Evolutionary conservation across 176 grass and related monocot species (phyloP).

Genomic region (Tuctoria greenei): DNA sequence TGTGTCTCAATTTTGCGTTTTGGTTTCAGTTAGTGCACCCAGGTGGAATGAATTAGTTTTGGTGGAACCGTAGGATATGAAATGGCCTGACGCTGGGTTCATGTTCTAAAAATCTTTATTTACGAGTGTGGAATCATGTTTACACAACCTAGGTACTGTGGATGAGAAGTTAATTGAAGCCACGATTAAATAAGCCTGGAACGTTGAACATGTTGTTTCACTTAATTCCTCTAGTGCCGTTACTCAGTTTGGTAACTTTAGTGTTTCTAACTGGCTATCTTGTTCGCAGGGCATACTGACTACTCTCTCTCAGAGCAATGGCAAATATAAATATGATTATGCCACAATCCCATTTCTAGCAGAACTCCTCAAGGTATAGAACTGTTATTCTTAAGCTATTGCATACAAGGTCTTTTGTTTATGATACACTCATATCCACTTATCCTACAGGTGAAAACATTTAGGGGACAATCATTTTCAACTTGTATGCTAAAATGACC

Average conservation of each 20-base stretch:
- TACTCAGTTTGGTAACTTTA: background rate
- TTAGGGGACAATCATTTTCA: background rate
- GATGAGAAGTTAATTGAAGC: background rate
- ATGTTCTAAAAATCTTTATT: background rate
- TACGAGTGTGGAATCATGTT: background rate
- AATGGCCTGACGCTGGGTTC: background rate
- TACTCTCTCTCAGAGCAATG: constrained; percentile 84
- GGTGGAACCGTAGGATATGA: background rate
- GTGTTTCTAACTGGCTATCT: constrained; percentile 24
- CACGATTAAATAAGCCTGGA: constrained; percentile 2
- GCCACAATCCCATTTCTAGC: constrained; percentile 91
- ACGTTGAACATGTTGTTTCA: constrained; percentile 31
- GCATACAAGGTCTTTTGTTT: background rate
- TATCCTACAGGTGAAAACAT: background rate
- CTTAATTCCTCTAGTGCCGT: background rate
- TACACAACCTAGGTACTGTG: background rate
- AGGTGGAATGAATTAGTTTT: background rate
- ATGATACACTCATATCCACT: background rate
- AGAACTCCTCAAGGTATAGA: constrained; percentile 80
- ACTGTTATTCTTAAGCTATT: constrained; percentile 14
- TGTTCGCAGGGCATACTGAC: constrained; percentile 83
- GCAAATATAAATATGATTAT: constrained; percentile 86
- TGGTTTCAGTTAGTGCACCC: background rate
- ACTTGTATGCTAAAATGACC: constrained; percentile 19
- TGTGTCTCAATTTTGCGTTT: background rate